A percentile compares a stretch with the other conserved stretches of the same genome.
Evolutionary conservation across 148 eudicot genomes (phyloP).

Genomic region (Camellia granthamiana): DNA sequence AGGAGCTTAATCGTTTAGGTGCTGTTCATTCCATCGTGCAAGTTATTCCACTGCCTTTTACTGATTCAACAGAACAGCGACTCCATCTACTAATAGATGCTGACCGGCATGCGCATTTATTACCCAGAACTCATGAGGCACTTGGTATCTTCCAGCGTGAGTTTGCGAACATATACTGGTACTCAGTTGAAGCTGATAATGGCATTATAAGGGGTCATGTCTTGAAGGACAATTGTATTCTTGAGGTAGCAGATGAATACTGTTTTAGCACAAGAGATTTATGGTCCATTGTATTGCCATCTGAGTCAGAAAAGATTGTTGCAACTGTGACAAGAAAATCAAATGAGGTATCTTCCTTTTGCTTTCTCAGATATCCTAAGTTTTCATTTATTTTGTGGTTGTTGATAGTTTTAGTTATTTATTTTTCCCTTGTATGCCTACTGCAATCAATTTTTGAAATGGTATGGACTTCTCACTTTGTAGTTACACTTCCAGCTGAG

Average conservation of each 20-base stretch:
- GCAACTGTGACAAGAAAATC: constrained; percentile 62
- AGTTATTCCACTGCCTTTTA: constrained; percentile 79
- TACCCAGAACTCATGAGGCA: constrained; percentile 83
- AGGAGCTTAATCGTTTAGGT: constrained; percentile 48
- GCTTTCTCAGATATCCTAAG: neutral
- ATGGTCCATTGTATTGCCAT: constrained; percentile 87
- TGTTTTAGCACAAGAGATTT: constrained; percentile 65
- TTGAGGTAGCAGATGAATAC: constrained; percentile 55
- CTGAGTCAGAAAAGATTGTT: constrained; percentile 82
- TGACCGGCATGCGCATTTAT: constrained; percentile 57
- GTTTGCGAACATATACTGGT: constrained; percentile 80
- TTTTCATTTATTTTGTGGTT: neutral
- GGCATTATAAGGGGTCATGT: constrained; percentile 73
- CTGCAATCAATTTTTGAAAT: neutral
- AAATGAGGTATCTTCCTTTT: constrained; percentile 60
- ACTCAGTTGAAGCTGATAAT: constrained; percentile 73
- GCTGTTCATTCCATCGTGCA: constrained; percentile 62
- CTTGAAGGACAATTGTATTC: constrained; percentile 46
- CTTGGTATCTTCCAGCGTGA: constrained; percentile 61
- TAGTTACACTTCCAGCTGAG: neutral
- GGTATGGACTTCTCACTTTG: neutral
- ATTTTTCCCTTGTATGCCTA: too few species aligned
- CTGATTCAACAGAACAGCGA: constrained; percentile 84
- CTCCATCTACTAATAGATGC: constrained; percentile 80
- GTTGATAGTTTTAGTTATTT: neutral